phyloP scores from a whole-genome alignment of 2,329 filamentous ascomycete genomes.

The Aphanoascus verrucosus region DNA sequence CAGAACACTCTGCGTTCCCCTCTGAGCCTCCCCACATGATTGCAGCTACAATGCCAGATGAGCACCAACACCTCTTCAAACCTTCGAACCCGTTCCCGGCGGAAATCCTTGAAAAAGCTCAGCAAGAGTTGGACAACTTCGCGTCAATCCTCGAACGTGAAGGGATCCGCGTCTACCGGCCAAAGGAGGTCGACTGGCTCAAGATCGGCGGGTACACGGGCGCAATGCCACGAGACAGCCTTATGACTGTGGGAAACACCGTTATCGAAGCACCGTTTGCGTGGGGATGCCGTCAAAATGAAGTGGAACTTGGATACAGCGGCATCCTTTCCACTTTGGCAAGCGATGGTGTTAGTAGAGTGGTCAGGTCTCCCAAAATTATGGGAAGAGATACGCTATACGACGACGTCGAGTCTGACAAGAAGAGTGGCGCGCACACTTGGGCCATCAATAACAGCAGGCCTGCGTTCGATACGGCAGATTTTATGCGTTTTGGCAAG shows the following conservation, averaged over 20 bases:
- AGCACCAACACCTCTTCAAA: constrained; percentile 15
- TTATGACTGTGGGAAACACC: constrained; percentile 25
- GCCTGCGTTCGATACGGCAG: constrained; percentile 28
- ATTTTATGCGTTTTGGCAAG: constrained; percentile 29
- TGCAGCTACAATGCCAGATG: constrained; percentile 16
- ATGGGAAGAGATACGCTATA: constrained; percentile 19
- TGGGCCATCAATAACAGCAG: constrained; percentile 28
- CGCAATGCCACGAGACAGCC: constrained; percentile 27
- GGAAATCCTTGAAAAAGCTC: constrained; percentile 19
- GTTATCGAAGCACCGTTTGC: constrained; percentile 26
- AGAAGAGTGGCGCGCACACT: background rate
- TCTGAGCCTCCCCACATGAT: constrained; percentile 20
- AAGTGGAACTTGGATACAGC: constrained; percentile 19
- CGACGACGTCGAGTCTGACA: constrained; percentile 8
- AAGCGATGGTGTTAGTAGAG: background rate
- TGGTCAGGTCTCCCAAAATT: constrained; percentile 13
- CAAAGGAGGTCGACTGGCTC: constrained; percentile 14
- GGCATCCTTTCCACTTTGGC: constrained; percentile 10
- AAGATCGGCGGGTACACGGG: constrained; percentile 22
- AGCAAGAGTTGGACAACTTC: constrained; percentile 21
- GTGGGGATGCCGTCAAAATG: constrained; percentile 22
- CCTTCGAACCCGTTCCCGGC: constrained; percentile 19
- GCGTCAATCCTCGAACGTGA: constrained; percentile 18
- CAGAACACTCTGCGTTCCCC: constrained; percentile 20
- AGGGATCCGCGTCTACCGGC: constrained; percentile 21